Evolutionary conservation across 352 stramenopile genomes (phyloP).

Genomic region (Blastocystis sp.): DNA sequence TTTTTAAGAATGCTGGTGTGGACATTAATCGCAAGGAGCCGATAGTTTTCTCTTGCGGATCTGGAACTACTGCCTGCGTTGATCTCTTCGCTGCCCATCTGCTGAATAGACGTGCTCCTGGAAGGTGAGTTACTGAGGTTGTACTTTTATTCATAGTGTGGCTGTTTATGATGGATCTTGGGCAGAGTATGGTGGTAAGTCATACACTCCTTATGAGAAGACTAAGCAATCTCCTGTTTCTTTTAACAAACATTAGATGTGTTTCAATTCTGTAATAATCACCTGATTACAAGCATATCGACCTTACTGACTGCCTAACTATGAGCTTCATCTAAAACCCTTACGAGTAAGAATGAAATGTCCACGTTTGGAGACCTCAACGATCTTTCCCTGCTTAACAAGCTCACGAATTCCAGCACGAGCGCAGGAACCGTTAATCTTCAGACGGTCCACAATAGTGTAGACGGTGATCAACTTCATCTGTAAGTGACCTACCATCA

Average conservation of each 20-base stretch:
- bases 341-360: slow-evolving; percentile 60
- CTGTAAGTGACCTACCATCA: not conserved
- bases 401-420: slow-evolving; percentile 64
- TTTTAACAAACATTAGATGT: slow-evolving; percentile 35
- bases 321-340: not conserved
- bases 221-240: not conserved
- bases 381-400: slow-evolving; percentile 65
- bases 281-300: slow-evolving; percentile 6
- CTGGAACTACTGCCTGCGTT: slow-evolving; percentile 43
- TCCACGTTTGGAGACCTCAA: slow-evolving; percentile 63
- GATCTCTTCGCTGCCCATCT: slow-evolving; percentile 51
- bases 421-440: slow-evolving; percentile 67
- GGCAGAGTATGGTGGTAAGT: slow-evolving; percentile 60
- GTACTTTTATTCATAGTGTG: not conserved
- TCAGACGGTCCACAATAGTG: slow-evolving; percentile 67
- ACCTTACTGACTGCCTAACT: slow-evolving; percentile 44
- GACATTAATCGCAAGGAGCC: slow-evolving; percentile 54
- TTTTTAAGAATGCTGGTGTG: slow-evolving; percentile 39
- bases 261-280: slow-evolving; percentile 26
- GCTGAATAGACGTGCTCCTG: not conserved
- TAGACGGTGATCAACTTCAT: slow-evolving; percentile 69
- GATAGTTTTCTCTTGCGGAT: slow-evolving; percentile 63
- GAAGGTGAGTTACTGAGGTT: slow-evolving; percentile 4
- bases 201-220: slow-evolving; percentile 45
- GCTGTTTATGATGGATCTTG: slow-evolving; percentile 62